Percentiles rank a stretch among this genome's conserved stretches.
phyloP scores from a whole-genome alignment of 352 stramenopile genomes.

The Peronosclerospora sorghi region DNA sequence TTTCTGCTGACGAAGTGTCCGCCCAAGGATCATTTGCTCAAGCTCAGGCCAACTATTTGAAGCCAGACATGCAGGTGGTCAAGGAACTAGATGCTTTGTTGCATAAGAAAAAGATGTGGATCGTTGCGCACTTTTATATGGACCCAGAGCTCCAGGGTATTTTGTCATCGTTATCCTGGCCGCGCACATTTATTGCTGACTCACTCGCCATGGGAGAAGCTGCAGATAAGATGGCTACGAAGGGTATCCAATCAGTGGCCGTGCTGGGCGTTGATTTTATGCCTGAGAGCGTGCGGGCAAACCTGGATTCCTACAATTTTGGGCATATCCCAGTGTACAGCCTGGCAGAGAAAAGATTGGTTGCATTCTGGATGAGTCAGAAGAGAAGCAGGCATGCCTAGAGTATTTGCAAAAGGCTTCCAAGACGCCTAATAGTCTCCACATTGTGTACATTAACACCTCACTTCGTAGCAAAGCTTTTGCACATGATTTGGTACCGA shows the following conservation, averaged over 20 bases:
- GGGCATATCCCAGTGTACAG: conserved; percentile 91
- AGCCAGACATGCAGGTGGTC: conserved; percentile 42
- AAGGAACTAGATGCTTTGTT: conserved; percentile 79
- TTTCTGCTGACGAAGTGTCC: too few relatives aligned
- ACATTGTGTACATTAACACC: conserved; percentile 99
- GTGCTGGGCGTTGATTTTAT: conserved; percentile 98
- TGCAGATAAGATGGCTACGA: conserved; percentile 89
- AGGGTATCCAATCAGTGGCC: conserved; percentile 84
- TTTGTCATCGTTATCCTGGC: conserved; percentile 73
- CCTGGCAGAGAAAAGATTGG: conserved; percentile 88
- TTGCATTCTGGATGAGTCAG: conserved; percentile 91
- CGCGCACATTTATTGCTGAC: conserved; percentile 92
- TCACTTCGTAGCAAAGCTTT: conserved; percentile 94
- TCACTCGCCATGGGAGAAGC: conserved; percentile 96
- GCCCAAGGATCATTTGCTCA: too few relatives aligned
- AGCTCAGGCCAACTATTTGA: too few relatives aligned
- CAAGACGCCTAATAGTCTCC: conserved; percentile 84
- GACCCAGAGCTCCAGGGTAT: conserved; percentile 93
- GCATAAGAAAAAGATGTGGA: conserved; percentile 89
- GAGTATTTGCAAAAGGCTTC: conserved; percentile 88
- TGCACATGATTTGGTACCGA: conserved; percentile 87
- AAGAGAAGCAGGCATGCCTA: conserved; percentile 87
- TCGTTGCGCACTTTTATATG: conserved; percentile 98
- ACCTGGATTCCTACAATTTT: conserved; percentile 89
- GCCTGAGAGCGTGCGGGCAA: conserved; percentile 91